A percentile compares a stretch with the other conserved stretches of the same genome.
Conservation (phyloP, 352 stramenopile species). For the Phytophthora palmivora region DNA sequence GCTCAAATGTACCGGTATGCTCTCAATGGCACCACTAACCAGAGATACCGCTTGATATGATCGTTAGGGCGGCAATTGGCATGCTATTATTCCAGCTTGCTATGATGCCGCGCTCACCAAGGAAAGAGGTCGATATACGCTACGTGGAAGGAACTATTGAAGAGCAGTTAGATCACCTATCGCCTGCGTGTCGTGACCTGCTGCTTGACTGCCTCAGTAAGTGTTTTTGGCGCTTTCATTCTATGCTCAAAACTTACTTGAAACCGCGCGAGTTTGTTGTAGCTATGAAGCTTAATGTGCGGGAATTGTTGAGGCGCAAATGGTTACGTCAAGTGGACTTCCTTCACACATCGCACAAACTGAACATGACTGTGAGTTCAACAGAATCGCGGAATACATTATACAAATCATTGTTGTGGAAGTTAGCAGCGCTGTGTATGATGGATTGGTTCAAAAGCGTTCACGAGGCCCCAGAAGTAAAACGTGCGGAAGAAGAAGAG, state of each 20-base stretch:
- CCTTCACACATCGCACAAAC: slow-evolving; percentile 46
- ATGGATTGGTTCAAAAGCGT: slow-evolving; percentile 43
- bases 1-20: not conserved
- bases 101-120: slow-evolving; percentile 46
- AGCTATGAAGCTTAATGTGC: slow-evolving; percentile 46
- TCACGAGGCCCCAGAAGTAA: slow-evolving; percentile 15
- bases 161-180: slow-evolving; percentile 59
- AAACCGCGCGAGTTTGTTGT: not conserved
- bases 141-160: slow-evolving; percentile 52
- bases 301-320: slow-evolving; percentile 52
- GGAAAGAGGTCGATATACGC: slow-evolving; percentile 34
- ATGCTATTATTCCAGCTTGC: slow-evolving; percentile 71
- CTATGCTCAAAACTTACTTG: slow-evolving; percentile 1
- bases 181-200: slow-evolving; percentile 43
- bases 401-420: slow-evolving; percentile 55
- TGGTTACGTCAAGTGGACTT: slow-evolving; percentile 71
- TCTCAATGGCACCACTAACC: not conserved
- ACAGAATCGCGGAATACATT: slow-evolving; percentile 26
- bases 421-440: slow-evolving; percentile 56
- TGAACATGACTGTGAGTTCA: slow-evolving; percentile 27
- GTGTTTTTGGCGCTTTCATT: slow-evolving; percentile 10
- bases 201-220: slow-evolving; percentile 64
- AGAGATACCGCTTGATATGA: not conserved
- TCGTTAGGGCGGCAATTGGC: slow-evolving; percentile 51
- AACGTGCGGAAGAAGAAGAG: slow-evolving; percentile 39